Evolutionary conservation across 2,329 filamentous ascomycete species (phyloP), one percentile per base, ranked within the genome.

Genomic region (Fusarium nurragi): DNA sequence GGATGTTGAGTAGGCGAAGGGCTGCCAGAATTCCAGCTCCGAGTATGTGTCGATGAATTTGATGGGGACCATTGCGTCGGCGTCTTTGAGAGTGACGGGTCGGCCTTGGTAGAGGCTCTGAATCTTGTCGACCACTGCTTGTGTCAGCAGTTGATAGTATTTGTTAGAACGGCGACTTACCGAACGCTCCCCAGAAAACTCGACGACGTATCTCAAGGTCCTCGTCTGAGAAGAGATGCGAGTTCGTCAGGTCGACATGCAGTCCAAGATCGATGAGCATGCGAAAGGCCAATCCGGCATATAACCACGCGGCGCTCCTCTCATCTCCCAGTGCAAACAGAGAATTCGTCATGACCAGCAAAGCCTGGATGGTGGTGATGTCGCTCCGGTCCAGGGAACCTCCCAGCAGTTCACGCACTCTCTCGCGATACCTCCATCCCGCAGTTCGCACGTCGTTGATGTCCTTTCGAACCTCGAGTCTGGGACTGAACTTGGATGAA

Each of bases 71-170:
- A 77, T 72, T 0, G 77, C 77, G 22, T 85, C 80, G 0, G 75
- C 76, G n/a, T 82, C 77, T 10, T 80, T 80, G 7, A 85, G 70
- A 4, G 73, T 80, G 0, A 78, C 79, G 0, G 83, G 85, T 1
- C 84, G 79, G 1, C 84, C 84, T 64, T 84, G 83, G 45, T 86
- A 87, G 0, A 87, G 68, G 14, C 78, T 81, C 58, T 87, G 84
- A 9, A 86, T 79, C 62, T 86, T 86, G 59, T 85, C 84, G 6
- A 60, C 57, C 16, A 60, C 54, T 60, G 2, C 10, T 1, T 9
- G 2, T 22, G 28, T 60, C 13, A 60, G 36, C 12, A 18, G 11
- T 1, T 19, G 14, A 4, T 22, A 1, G 0, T 0, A 1, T 5
- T 2, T 2, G 0, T 0, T 13, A 4, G 2, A 0, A 1, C 3